A percentile compares a stretch with the other conserved stretches of the same genome.
Evolutionary conservation across 2,329 filamentous ascomycete species (phyloP).

Genomic region (Atkinsonella texensis): DNA sequence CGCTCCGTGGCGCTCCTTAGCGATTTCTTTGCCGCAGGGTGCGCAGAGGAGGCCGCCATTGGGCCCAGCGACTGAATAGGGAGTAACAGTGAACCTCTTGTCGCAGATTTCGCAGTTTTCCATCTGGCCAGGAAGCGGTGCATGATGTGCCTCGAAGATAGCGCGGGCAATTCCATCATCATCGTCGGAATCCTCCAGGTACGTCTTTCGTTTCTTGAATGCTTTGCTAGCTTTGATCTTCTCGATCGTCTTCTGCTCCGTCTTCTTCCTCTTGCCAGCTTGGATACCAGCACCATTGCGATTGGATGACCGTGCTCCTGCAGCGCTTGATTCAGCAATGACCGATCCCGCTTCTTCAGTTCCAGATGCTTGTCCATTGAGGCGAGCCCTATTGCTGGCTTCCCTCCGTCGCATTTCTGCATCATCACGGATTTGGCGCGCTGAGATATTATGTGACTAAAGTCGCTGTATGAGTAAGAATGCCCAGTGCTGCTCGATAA

Average conservation of each 20-base stretch:
- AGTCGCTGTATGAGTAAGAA: slow-evolving; percentile 10
- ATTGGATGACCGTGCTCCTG: slow-evolving; percentile 16
- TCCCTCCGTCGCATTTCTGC: slow-evolving; percentile 35
- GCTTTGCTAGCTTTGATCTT: slow-evolving; percentile 51
- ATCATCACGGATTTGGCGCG: slow-evolving; percentile 39
- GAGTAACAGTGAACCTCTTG: slow-evolving; percentile 85
- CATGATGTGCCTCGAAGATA: slow-evolving; percentile 33
- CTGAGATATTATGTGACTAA: slow-evolving; percentile 61
- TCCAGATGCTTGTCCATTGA: slow-evolving; percentile 12
- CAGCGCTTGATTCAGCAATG: slow-evolving; percentile 13
- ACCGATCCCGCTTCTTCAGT: slow-evolving; percentile 6
- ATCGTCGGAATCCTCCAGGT: slow-evolving; percentile 26
- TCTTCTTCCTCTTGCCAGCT: slow-evolving; percentile 25
- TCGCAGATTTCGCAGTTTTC: slow-evolving; percentile 77
- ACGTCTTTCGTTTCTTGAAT: slow-evolving; percentile 40
- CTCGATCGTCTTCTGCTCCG: slow-evolving; percentile 42
- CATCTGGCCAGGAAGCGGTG: slow-evolving; percentile 67
- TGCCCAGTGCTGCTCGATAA: not conserved
- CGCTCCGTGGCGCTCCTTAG: slow-evolving; percentile 43
- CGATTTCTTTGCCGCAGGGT: slow-evolving; percentile 65
- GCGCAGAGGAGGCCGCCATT: slow-evolving; percentile 78
- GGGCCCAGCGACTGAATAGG: slow-evolving; percentile 72
- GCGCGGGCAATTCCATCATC: slow-evolving; percentile 38
- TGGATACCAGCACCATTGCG: slow-evolving; percentile 15
- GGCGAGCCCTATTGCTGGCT: slow-evolving; percentile 14